phyloP scores from a whole-genome alignment of 108 stramenopile genomes.

The Nitzschia sp. region DNA sequence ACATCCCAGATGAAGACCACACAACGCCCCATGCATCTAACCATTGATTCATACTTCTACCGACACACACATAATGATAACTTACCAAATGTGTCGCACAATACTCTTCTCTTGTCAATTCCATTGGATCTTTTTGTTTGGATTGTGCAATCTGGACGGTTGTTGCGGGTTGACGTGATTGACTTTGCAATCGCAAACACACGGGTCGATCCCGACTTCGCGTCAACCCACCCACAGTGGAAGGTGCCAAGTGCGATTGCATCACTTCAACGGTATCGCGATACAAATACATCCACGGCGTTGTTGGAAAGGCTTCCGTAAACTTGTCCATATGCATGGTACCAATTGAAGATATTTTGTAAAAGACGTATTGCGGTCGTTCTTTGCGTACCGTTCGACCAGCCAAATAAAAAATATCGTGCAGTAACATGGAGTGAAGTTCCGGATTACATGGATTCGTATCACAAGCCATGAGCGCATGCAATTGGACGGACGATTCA shows the following conservation, averaged over 20 bases:
- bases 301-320: conserved; percentile 72
- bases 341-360: conserved; percentile 91
- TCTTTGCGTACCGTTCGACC: conserved; percentile 41
- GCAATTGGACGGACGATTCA: conserved; percentile 71
- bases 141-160: conserved; percentile 14
- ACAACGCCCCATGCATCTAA: too few species aligned
- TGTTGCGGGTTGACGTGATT: conserved; percentile 18
- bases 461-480: conserved; percentile 59
- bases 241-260: conserved; percentile 61
- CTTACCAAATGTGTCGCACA: conserved; percentile 78
- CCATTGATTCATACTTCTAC: too few species aligned
- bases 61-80: neutral
- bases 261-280: conserved; percentile 92
- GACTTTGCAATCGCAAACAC: conserved; percentile 19
- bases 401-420: conserved; percentile 78
- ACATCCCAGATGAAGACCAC: too few species aligned
- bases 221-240: neutral
- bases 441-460: conserved; percentile 39
- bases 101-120: conserved; percentile 64
- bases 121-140: conserved; percentile 4
- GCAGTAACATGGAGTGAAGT: conserved; percentile 47
- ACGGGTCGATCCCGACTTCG: conserved; percentile 27
- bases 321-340: conserved; percentile 58
- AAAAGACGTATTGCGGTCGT: conserved; percentile 66
- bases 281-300: conserved; percentile 91